Evolutionary conservation across 805 yeast species (phyloP).

Genomic region (Debaryomyces maramus): DNA sequence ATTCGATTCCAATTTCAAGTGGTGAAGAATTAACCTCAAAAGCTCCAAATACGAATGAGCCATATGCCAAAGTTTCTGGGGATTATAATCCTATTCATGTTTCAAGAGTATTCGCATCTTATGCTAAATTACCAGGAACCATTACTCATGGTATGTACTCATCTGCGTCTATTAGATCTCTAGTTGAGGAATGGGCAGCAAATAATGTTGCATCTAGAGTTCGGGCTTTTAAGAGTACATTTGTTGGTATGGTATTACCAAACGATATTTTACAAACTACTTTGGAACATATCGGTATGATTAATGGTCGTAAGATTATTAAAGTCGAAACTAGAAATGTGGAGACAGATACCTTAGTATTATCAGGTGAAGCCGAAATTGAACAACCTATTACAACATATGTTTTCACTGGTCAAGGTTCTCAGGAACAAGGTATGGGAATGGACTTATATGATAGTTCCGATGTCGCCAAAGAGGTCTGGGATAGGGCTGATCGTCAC

Average conservation of each 20-base stretch:
- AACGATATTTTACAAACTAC: constrained; percentile 84
- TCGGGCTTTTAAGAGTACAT: constrained; percentile 85
- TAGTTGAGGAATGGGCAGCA: constrained; percentile 98
- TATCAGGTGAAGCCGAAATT: constrained; percentile 96
- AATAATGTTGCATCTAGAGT: constrained; percentile 95
- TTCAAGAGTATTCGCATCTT: constrained; percentile 88
- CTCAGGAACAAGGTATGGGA: constrained; percentile 99
- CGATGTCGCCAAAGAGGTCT: constrained; percentile 88
- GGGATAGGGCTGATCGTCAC: constrained; percentile 97
- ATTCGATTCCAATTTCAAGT: constrained; percentile 79
- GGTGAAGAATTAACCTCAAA: constrained; percentile 62
- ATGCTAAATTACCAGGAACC: constrained; percentile 94
- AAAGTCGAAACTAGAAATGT: constrained; percentile 86
- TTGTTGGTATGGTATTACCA: constrained; percentile 97
- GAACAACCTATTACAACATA: constrained; percentile 97
- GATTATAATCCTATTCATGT: constrained; percentile 99
- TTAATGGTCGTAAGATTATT: constrained; percentile 96
- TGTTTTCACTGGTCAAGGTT: constrained; percentile 99
- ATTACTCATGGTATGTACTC: constrained; percentile 99
- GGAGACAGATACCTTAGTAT: constrained; percentile 74
- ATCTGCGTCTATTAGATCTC: constrained; percentile 89
- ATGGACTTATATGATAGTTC: constrained; percentile 94
- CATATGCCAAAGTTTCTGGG: constrained; percentile 96
- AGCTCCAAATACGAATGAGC: constrained; percentile 95
- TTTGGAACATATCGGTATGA: constrained; percentile 97